Evolutionary conservation across 768 basidiomycete species (phyloP), one percentile per base, ranked within the genome.

Genomic region (Holtermanniella nyarrowii): DNA sequence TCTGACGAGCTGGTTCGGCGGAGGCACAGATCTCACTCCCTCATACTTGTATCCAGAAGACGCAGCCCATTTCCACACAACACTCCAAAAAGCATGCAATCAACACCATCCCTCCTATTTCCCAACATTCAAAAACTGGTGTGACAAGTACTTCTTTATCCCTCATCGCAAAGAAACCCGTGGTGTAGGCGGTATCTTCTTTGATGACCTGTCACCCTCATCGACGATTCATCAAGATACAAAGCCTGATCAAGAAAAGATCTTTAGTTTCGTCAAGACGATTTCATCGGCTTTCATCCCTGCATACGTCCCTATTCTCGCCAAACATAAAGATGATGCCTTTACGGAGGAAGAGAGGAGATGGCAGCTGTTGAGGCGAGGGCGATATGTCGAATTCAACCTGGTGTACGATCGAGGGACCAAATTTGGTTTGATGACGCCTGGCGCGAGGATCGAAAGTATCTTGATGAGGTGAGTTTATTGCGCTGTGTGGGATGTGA

Each of bases 1-100:
- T 18, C 73, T 90, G 40, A 83, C 89, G 23, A 96, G 91, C 90
- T 99, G 93, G 95, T 99, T 97, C 66, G 93, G 95, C 18, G 95
- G 95, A 26, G 93, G 93, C 5, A 83, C 82, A 5, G 93, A 99
- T 69, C 78, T 97, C 26, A 99, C 95, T 0, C 93, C 93, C 1
- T 83, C 84, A 3, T 96, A 96, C 71, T 79, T 97, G 16, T 88
- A 82, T 74, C 81, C 82, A 51, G 85, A 85, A 51, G 95, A 97
- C 68, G 88, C 81, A 11, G 65, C 70, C 20, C 88, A 90, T 68
- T 99, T 97, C 74, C 95, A 99, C 74, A 56, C 65, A 16, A 83
- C 82, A 1, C 71, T 91, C 58, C 84, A 86, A 67, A 68, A 66
- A 5, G 86, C 85, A 1, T 91, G 88, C 70, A 84, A 85, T 59